Conservation (phyloP, 2,329 filamentous ascomycete genomes). For the Zopfia rhizophila region DNA sequence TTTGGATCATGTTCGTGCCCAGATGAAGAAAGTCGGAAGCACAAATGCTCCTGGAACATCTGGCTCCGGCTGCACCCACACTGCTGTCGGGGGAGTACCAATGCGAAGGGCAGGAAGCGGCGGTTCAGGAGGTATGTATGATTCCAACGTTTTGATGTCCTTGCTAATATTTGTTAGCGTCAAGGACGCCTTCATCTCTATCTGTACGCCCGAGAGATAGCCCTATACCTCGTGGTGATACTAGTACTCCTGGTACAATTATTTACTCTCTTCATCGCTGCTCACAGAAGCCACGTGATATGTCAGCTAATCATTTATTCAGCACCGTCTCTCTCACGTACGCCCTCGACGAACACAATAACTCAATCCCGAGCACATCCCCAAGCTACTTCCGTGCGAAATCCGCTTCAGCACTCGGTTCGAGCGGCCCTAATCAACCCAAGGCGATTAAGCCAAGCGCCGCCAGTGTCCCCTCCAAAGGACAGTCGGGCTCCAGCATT, state of each 20-base stretch:
- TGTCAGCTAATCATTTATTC: slow-evolving; percentile 10
- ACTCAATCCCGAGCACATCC: slow-evolving; percentile 51
- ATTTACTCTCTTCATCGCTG: slow-evolving; percentile 21
- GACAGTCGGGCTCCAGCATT: slow-evolving; percentile 18
- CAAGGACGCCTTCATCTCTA: slow-evolving; percentile 63
- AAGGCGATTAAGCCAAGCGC: slow-evolving; percentile 18
- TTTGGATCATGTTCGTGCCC: slow-evolving; percentile 86
- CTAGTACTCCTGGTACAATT: slow-evolving; percentile 55
- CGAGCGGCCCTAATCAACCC: slow-evolving; percentile 33
- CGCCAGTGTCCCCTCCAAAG: neutral
- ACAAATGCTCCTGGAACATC: slow-evolving; percentile 69
- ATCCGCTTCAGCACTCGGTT: slow-evolving; percentile 38
- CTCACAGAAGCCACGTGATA: slow-evolving; percentile 8
- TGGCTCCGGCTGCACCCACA: slow-evolving; percentile 54
- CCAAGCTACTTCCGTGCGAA: slow-evolving; percentile 35
- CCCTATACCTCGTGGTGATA: slow-evolving; percentile 63
- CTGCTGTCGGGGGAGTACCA: slow-evolving; percentile 53
- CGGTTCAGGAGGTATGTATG: slow-evolving; percentile 47
- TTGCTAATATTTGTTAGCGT: slow-evolving; percentile 31
- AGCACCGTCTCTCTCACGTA: slow-evolving; percentile 54
- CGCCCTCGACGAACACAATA: slow-evolving; percentile 60
- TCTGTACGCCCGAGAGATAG: slow-evolving; percentile 68
- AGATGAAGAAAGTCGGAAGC: slow-evolving; percentile 80
- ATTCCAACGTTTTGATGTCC: slow-evolving; percentile 1
- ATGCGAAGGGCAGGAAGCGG: slow-evolving; percentile 65